Base-by-base conservation (phyloP, 345 rosid species). In the Balakata baccata region DNA sequence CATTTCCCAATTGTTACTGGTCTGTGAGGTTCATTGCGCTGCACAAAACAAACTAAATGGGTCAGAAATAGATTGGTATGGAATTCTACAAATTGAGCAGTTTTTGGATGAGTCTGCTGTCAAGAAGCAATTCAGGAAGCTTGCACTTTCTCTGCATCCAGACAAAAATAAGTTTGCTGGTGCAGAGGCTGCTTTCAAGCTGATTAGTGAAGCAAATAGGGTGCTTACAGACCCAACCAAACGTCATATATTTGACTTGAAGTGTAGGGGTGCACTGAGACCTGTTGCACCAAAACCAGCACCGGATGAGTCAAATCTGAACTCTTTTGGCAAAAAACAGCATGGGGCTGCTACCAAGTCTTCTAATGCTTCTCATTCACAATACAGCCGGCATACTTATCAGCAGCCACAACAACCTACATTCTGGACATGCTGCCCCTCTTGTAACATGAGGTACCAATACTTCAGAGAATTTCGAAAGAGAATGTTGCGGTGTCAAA, bases 151-250 rank as follows among this genome's bases (percentile, higher is more conserved):
- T 51, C 93, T 94, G 73, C 99, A 94, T 87, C 98, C 98, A 0
- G 98, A 94, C 69, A 94, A 90, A 79, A 94, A 94, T 76, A 87
- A 89, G 74, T 89, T 88, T 69, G 18, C 89, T 34, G 99, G 99
- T 50, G 92, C 97, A 0, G 99, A 94, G 80, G 82, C 97, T 73
- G 99, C 99, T 80, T 94, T 94, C 74, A 90, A 92, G 84, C 70
- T 94, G 78, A 84, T 94, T 82, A 87, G 87, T 70, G 97, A 94
- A 85, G 98, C 98, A 39, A 76, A 84, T 53, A 83, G 84, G 74
- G 74, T 88, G 74, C 92, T 92, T 34, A 29, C 87, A 20, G 92
- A 94, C 78, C 81, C 76, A 66, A 65, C 47, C 3, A 81, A 78
- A 70, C 89, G 98, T 22, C 73, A 81, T 64, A 68, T 73, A 47